Evolutionary conservation across 345 rosid genomes (phyloP).

Genomic region (Pistacia integerrima): DNA sequence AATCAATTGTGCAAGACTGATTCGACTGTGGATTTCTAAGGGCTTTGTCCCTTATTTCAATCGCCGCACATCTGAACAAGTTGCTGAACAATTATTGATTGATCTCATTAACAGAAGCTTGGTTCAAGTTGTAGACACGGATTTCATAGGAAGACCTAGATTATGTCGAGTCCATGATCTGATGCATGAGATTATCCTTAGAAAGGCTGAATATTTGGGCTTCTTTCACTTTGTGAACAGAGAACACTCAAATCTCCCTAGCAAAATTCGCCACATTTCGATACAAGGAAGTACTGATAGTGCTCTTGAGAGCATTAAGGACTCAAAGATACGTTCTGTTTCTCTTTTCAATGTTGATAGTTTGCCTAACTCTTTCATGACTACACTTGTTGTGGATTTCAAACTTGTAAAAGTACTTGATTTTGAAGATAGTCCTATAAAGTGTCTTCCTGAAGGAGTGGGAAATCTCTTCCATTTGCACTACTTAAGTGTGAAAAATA

Average conservation of each 20-base stretch:
- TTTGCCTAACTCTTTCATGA: background rate
- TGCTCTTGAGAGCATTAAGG: background rate
- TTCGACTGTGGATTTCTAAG: slow-evolving; percentile 23
- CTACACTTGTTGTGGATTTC: background rate
- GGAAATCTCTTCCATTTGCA: background rate
- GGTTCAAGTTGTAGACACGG: slow-evolving; percentile 13
- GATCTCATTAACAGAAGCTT: slow-evolving; percentile 24
- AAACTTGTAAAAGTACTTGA: slow-evolving; percentile 4
- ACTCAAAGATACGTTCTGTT: slow-evolving; percentile 15
- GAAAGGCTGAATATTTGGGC: slow-evolving; percentile 2
- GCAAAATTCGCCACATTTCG: slow-evolving; percentile 14
- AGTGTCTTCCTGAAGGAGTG: background rate
- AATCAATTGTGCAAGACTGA: slow-evolving; percentile 6
- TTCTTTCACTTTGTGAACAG: background rate
- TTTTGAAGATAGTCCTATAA: background rate
- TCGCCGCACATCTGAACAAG: background rate
- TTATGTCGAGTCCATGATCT: slow-evolving; percentile 20
- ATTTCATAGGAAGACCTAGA: slow-evolving; percentile 11
- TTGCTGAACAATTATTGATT: slow-evolving; percentile 19
- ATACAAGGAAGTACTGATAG: background rate
- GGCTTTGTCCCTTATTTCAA: background rate
- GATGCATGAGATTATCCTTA: slow-evolving; percentile 14
- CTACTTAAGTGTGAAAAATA: slow-evolving; percentile 6
- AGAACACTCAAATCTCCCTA: too few relatives aligned
- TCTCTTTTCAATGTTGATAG: slow-evolving; percentile 6